These are phyloP conservation scores for Phaeolepiota aurea DNA, from an alignment of 768 basidiomycete species.

Conservation along the genomic window DNA sequence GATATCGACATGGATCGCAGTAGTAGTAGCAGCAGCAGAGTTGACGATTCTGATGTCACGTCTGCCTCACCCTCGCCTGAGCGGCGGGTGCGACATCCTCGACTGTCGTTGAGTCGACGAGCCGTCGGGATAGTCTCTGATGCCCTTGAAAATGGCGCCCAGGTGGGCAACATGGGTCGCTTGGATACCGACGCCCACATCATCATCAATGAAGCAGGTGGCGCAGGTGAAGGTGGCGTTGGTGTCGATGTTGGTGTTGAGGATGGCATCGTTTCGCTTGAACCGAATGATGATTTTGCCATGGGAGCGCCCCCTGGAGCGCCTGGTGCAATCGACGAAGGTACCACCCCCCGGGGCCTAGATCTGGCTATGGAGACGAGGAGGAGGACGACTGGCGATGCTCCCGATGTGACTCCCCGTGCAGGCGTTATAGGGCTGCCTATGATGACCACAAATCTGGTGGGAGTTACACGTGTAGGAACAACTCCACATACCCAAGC, in stretches of 20 bases:
- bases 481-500: constrained; percentile 1
- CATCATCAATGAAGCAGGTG: constrained; percentile 31
- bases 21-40: constrained; percentile 9
- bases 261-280: constrained; percentile 68
- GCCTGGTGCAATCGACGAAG: constrained; percentile 59
- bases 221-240: constrained; percentile 12
- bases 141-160: constrained; percentile 14
- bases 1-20: constrained; percentile 39
- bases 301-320: constrained; percentile 90
- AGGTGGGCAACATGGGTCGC: constrained; percentile 13
- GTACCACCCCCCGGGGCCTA: constrained; percentile 15
- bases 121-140: constrained; percentile 35
- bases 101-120: constrained; percentile 14
- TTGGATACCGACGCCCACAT: constrained; percentile 28
- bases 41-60: constrained; percentile 14
- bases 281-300: constrained; percentile 81
- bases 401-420: constrained; percentile 56
- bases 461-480: not conserved
- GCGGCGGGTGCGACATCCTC: constrained; percentile 2
- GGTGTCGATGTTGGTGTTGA: constrained; percentile 51
- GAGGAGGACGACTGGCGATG: constrained; percentile 23
- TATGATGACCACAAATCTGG: constrained; percentile 3
- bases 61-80: constrained; percentile 23
- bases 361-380: constrained; percentile 9
- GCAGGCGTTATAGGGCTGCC: constrained; percentile 54